Evolutionary conservation across 2,329 filamentous ascomycete species (phyloP).

Genomic region (Elsinoe batatas): DNA sequence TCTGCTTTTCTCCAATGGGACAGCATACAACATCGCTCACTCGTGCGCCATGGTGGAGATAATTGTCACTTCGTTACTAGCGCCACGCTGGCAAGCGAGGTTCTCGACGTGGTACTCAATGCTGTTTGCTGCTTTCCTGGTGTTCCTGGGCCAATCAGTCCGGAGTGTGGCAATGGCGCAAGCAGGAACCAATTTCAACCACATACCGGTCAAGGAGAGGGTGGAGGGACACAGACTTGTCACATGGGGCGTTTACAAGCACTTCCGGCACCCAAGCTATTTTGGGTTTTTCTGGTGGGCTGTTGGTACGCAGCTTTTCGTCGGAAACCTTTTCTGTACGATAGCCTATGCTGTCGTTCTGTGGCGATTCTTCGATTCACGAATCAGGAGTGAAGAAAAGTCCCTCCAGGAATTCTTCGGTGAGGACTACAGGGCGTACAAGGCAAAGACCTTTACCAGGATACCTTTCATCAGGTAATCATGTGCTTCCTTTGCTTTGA

Average conservation of each 20-base stretch:
- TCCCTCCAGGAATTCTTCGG: conserved; percentile 75
- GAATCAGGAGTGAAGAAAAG: conserved; percentile 69
- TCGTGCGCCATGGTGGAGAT: conserved; percentile 64
- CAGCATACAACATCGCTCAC: conserved; percentile 75
- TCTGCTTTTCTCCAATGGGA: conserved; percentile 75
- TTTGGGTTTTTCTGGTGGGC: conserved; percentile 99
- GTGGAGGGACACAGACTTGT: conserved; percentile 71
- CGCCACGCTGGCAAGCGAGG: conserved; percentile 38
- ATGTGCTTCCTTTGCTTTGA: not conserved
- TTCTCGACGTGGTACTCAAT: conserved; percentile 36
- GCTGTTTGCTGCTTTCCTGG: conserved; percentile 51
- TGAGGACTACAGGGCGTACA: conserved; percentile 67
- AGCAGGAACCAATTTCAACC: conserved; percentile 87
- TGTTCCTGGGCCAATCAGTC: conserved; percentile 61
- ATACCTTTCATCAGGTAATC: conserved; percentile 61
- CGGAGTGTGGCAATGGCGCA: conserved; percentile 80
- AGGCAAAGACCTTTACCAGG: conserved; percentile 58
- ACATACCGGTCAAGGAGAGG: conserved; percentile 58
- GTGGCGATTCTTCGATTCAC: conserved; percentile 71
- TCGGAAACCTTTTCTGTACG: conserved; percentile 77
- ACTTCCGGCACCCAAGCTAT: conserved; percentile 79
- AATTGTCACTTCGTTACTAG: conserved; percentile 46
- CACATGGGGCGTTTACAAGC: conserved; percentile 66
- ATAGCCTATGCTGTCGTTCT: conserved; percentile 62
- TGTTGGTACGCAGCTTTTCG: conserved; percentile 80